Evolutionary conservation across 495 filamentous ascomycete genomes (phyloP), one percentile per base, ranked within the genome.

Genomic region (Amorphotheca resinae): DNA sequence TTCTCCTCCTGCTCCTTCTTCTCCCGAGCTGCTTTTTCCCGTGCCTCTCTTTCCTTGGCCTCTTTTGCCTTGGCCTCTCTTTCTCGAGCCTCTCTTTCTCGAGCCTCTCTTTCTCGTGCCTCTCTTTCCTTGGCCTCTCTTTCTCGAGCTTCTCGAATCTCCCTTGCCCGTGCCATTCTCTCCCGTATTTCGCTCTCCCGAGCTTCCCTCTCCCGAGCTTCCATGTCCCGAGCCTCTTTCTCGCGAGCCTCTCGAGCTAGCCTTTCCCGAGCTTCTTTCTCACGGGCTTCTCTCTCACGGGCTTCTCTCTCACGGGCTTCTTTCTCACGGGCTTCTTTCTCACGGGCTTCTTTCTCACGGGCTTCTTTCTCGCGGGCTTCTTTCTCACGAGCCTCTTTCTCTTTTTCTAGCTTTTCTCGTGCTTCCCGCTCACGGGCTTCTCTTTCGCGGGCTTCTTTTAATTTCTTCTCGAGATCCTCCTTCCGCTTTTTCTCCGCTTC

Each of bases 401-500:
- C 46, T 41, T 56, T 53, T 33, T 58, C 49, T 35, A 58, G 48
- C 38, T 48, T 42, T 6, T 46, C 50, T 42, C 56, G 57, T 58
- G 44, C 35, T 31, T 54, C 45, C 38, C 68, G 38, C 61, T 67
- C 48, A 61, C 62, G 43, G 40, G 52, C 60, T 49, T 64, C 53
- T 55, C 58, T 38, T 62, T 61, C 41, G 58, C 60, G 55, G 50
- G 50, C 31, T 30, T 56, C 47, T 42, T 57, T 53, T 38, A 59
- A 46, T 38, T 59, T 52, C 35, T 49, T 43, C 5, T 46, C 50
- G 33, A 56, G 62, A 23, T 66, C 57, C 6, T 63, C 69, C 37
- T 65, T 68, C 38, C 57, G 56, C 45, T 67, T 69, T 31, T 56
- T 51, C 33, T 69, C 66, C 8, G 62, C 67, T 38, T 73, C 70